Percentiles rank a stretch among this genome's conserved stretches.
Evolutionary conservation across 2,329 filamentous ascomycete species (phyloP).

Genomic region (Cladosporium velox): DNA sequence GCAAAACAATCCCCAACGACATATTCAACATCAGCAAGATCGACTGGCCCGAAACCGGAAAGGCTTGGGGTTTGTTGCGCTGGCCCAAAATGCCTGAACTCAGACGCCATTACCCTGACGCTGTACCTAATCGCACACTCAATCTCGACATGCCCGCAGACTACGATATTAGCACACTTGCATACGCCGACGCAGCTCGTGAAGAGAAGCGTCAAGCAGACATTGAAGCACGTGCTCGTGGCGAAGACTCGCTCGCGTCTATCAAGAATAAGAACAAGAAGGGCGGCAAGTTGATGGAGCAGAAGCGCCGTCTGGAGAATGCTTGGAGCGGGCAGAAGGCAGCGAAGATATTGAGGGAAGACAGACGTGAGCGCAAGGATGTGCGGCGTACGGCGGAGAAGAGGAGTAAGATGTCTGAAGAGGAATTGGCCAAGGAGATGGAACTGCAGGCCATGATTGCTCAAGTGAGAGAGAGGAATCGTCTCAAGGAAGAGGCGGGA

Average conservation of each 20-base stretch:
- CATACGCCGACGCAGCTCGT: slow-evolving; percentile 49
- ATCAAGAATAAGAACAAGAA: slow-evolving; percentile 26
- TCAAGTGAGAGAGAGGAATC: slow-evolving; percentile 20
- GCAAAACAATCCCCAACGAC: slow-evolving; percentile 84
- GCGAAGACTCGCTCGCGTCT: slow-evolving; percentile 24
- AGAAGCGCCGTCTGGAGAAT: slow-evolving; percentile 35
- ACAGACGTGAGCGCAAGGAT: slow-evolving; percentile 23
- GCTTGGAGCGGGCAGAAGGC: slow-evolving; percentile 38
- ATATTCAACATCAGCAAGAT: slow-evolving; percentile 84
- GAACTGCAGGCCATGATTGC: slow-evolving; percentile 23
- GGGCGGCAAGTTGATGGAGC: slow-evolving; percentile 35
- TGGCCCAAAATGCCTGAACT: slow-evolving; percentile 92
- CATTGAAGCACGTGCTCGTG: slow-evolving; percentile 32
- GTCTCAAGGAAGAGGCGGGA: slow-evolving; percentile 16
- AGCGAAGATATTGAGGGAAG: slow-evolving; percentile 22
- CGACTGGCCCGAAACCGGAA: slow-evolving; percentile 79
- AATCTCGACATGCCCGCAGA: slow-evolving; percentile 39
- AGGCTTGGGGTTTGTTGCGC: slow-evolving; percentile 81
- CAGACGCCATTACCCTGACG: slow-evolving; percentile 44
- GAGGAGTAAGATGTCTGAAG: slow-evolving; percentile 27
- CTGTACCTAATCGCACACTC: slow-evolving; percentile 43
- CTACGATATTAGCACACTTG: slow-evolving; percentile 42
- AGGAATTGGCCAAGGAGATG: slow-evolving; percentile 25
- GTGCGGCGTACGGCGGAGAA: slow-evolving; percentile 17
- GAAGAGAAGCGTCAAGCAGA: slow-evolving; percentile 47